Percentiles rank a stretch among this genome's conserved stretches.
phyloP scores from a whole-genome alignment of 2,329 filamentous ascomycete genomes.

The Colletotrichum cuscutae region DNA sequence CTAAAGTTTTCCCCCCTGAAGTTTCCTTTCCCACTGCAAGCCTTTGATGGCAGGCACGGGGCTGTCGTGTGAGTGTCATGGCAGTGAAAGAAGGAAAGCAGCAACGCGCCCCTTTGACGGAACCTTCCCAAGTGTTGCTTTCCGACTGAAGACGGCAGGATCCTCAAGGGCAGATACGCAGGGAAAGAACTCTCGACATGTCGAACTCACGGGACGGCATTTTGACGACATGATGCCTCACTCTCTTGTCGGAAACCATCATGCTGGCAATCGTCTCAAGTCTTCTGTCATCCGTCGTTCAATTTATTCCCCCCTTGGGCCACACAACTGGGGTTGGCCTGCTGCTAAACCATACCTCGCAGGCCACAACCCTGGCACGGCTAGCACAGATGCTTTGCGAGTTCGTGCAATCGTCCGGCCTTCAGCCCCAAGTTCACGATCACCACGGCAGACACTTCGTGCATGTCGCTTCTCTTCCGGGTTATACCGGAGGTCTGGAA shows the following conservation, averaged over 20 bases:
- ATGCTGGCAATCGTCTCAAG: not conserved
- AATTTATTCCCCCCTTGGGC: not conserved
- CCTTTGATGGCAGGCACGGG: no score
- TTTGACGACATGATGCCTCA: not conserved
- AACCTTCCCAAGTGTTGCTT: no score
- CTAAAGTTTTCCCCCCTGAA: no score
- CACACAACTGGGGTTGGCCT: not conserved
- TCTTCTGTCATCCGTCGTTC: not conserved
- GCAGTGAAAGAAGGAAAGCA: no score
- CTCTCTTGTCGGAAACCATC: not conserved
- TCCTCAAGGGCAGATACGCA: not conserved
- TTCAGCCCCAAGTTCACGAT: not conserved
- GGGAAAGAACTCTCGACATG: not conserved
- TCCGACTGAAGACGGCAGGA: not conserved
- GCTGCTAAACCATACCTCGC: not conserved
- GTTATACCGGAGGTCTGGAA: not conserved
- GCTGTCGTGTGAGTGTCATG: no score
- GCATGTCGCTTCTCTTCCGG: not conserved
- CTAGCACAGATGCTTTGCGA: not conserved
- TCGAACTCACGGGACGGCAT: no score
- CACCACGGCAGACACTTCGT: not conserved
- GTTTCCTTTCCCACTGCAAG: no score
- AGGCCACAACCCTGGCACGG: constrained; percentile 5
- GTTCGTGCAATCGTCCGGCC: not conserved
- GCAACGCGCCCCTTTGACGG: no score